Evolutionary conservation across 2,329 filamentous ascomycete genomes (phyloP), one percentile per base, ranked within the genome.

Genomic region (Daldinia sp.): DNA sequence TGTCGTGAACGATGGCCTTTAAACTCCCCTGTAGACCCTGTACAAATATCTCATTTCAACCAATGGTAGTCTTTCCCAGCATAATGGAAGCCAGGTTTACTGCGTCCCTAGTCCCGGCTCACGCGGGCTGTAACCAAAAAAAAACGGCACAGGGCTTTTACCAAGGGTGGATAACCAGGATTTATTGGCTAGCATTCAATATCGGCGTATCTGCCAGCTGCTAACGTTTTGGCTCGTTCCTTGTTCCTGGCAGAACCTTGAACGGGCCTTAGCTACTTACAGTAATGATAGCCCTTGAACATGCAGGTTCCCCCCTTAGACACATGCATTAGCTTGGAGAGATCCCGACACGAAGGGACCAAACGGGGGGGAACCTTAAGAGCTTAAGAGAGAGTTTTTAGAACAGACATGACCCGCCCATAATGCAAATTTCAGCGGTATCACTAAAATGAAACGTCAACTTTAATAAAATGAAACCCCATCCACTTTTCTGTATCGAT

Each of bases 21-120:
- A 23, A 35, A 58, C 2, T 56, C n/a, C 64, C 65, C 54, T 67
- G 46, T 51, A 51, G 18, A 7, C 30, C 33, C 33, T 54, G 60
- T 57, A 63, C 6, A 37, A 46, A 58, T 26, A 23, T 53, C 12
- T 20, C 37, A 9, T 15, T 23, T n/a, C 37, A 54, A 37, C 74
- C 73, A 75, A 75, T 75, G 42, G 51, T 28, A 65, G 41, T 46
- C 54, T 58, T 67, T 73, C 68, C 72, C 71, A 67, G 55, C 67
- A 54, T 67, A 65, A 42, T 72, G 71, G 71, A 64, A 71, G 70
- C 68, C 50, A 60, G 57, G 67, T 51, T 51, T 33, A 51, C 46
- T 33, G 26, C 48, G 33, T 28, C 60, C 53, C 60, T 61, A 35
- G 69, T 65, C 57, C 64, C 67, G 67, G 69, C 42, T 63, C 59